A percentile compares a stretch with the other conserved stretches of the same genome.
Evolutionary conservation across 768 basidiomycete species (phyloP).

Genomic region (Termitomyces bulborhizus): DNA sequence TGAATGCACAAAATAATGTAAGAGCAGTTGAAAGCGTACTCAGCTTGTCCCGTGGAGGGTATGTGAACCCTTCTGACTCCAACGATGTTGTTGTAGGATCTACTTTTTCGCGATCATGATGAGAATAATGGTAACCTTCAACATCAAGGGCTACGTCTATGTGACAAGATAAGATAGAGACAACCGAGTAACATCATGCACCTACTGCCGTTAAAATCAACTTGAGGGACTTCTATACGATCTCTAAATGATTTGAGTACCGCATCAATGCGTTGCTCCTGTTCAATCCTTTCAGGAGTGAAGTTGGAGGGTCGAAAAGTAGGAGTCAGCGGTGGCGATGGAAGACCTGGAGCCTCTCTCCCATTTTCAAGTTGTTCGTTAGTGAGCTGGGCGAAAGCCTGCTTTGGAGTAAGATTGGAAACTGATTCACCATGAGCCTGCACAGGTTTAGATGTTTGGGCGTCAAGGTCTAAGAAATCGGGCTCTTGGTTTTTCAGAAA

Average conservation of each 20-base stretch:
- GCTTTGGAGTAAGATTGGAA: slow-evolving; percentile 26
- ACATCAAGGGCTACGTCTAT: slow-evolving; percentile 77
- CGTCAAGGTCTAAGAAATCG: slow-evolving; percentile 83
- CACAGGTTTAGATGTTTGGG: slow-evolving; percentile 22
- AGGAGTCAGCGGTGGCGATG: slow-evolving; percentile 28
- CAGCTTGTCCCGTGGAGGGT: slow-evolving; percentile 6
- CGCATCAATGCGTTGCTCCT: slow-evolving; percentile 44
- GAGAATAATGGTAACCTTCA: slow-evolving; percentile 74
- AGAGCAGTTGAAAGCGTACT: slow-evolving; percentile 3
- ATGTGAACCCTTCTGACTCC: slow-evolving; percentile 3
- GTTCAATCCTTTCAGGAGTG: slow-evolving; percentile 29
- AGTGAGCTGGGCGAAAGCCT: slow-evolving; percentile 19
- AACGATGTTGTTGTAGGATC: slow-evolving; percentile 34
- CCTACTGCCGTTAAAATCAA: slow-evolving; percentile 57
- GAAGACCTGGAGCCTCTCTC: slow-evolving; percentile 19
- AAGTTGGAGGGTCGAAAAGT: slow-evolving; percentile 5
- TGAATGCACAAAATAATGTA: not conserved
- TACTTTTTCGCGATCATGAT: slow-evolving; percentile 31
- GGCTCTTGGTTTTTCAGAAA: slow-evolving; percentile 43
- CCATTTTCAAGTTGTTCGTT: slow-evolving; percentile 23
- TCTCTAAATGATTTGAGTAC: slow-evolving; percentile 36
- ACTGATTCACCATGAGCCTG: slow-evolving; percentile 17
- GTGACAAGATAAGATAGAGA: slow-evolving; percentile 1
- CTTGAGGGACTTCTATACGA: slow-evolving; percentile 42
- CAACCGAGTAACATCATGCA: not conserved